These are phyloP conservation scores for Pythium utonaiense DNA, from an alignment of 352 stramenopile genomes.

Conservation along the genomic window DNA sequence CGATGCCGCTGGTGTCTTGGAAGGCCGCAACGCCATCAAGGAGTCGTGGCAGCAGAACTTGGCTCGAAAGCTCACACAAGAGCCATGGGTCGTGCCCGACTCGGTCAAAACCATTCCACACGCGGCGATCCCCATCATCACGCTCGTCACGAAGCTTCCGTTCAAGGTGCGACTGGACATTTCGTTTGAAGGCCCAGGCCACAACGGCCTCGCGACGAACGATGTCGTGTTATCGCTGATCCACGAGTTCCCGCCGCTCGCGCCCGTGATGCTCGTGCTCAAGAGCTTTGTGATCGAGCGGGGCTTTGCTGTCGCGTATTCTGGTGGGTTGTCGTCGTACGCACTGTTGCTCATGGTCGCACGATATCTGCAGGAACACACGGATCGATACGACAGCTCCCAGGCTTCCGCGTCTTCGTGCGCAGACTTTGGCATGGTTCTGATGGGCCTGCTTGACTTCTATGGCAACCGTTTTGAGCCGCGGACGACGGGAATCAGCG, in stretches of 20 bases:
- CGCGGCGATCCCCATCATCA: conserved; percentile 97
- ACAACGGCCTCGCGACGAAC: conserved; percentile 95
- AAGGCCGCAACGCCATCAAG: conserved; percentile 98
- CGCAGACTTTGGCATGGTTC: conserved; percentile 91
- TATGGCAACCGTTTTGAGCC: conserved; percentile 95
- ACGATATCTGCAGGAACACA: conserved; percentile 90
- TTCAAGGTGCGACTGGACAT: conserved; percentile 92
- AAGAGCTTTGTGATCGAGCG: conserved; percentile 94
- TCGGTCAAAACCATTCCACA: conserved; percentile 97
- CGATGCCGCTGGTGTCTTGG: conserved; percentile 92
- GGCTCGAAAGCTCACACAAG: conserved; percentile 91
- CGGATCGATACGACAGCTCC: conserved; percentile 43
- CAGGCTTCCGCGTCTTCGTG: conserved; percentile 30
- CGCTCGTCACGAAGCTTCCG: conserved; percentile 80
- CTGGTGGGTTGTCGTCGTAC: conserved; percentile 95
- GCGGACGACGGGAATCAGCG: conserved; percentile 88
- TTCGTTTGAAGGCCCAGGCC: conserved; percentile 94
- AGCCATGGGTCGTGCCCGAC: conserved; percentile 89
- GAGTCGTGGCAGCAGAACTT: conserved; percentile 98
- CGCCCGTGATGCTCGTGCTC: conserved; percentile 95
- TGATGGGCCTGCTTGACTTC: conserved; percentile 97
- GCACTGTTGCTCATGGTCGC: conserved; percentile 95
- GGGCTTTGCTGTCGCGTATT: conserved; percentile 94
- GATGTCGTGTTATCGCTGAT: conserved; percentile 91
- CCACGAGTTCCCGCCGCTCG: conserved; percentile 92